Evolutionary conservation across 1,284 basidiomycete genomes (phyloP).

Genomic region (Cronartium ribicola): DNA sequence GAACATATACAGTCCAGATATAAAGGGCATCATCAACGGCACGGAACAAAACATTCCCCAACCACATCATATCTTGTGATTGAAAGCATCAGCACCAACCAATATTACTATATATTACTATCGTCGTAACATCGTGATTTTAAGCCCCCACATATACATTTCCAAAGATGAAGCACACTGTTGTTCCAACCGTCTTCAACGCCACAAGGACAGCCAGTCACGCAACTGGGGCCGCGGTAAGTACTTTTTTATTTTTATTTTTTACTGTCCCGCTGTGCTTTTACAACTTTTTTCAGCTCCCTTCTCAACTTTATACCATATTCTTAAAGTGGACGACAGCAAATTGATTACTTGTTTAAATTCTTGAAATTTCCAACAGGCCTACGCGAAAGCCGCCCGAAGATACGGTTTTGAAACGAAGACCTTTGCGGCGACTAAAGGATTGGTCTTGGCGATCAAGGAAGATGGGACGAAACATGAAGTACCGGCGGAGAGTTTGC

Average conservation of each 20-base stretch:
- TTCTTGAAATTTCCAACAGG: conserved; percentile 10
- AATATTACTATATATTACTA: background rate
- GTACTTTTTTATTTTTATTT: background rate
- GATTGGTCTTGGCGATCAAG: conserved; percentile 29
- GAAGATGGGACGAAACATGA: conserved; percentile 36
- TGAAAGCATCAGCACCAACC: background rate
- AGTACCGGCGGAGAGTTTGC: conserved; percentile 41
- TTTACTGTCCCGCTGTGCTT: background rate
- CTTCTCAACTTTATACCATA: background rate
- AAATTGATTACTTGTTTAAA: background rate
- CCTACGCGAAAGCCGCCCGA: conserved; percentile 41
- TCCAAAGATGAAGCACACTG: background rate
- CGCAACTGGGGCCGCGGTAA: conserved; percentile 7
- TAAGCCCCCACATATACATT: background rate
- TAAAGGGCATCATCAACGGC: background rate
- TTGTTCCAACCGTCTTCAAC: background rate
- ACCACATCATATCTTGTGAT: background rate
- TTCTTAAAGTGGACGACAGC: background rate
- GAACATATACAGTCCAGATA: background rate
- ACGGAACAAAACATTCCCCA: background rate
- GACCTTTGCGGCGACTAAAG: conserved; percentile 26
- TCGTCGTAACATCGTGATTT: background rate
- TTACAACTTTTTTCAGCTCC: background rate
- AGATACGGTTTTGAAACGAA: conserved; percentile 37
- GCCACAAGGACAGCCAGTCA: conserved; percentile 4